Conservation (phyloP, 2,329 filamentous ascomycete genomes). For the Magnaporthales sp. region DNA sequence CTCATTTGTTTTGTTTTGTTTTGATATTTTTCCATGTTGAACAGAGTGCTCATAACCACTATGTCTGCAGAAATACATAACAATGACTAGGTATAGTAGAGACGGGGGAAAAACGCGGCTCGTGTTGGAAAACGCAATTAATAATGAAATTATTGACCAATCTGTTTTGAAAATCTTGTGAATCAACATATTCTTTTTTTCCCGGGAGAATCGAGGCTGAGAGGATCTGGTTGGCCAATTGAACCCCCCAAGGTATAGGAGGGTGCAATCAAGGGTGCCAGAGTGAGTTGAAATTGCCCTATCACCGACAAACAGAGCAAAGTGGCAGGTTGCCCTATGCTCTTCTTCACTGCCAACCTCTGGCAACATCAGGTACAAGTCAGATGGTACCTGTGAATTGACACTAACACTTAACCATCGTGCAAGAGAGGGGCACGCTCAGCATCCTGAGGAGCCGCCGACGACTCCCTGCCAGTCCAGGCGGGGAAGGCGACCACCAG, state of each 20-base stretch:
- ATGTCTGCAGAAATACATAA: neutral
- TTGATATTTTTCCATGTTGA: too few species aligned
- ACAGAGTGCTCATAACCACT: too few species aligned
- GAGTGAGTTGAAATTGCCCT: neutral
- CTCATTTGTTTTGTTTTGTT: neutral
- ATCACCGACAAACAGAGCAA: neutral
- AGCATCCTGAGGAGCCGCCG: constrained; percentile 29
- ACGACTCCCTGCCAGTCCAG: constrained; percentile 36
- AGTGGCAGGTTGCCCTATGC: neutral
- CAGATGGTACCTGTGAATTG: neutral
- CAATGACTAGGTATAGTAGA: neutral
- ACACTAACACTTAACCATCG: neutral
- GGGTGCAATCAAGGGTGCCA: neutral
- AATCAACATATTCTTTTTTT: neutral
- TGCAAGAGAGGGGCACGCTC: constrained; percentile 55
- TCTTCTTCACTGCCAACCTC: neutral
- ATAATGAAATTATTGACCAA: neutral
- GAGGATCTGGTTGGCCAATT: neutral
- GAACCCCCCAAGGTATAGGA: neutral
- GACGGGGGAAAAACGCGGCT: neutral
- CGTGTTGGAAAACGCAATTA: neutral
- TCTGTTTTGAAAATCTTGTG: neutral
- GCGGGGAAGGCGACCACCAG: constrained; percentile 56
- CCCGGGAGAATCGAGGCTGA: neutral
- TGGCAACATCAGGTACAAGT: neutral